Evolutionary conservation across 768 basidiomycete genomes (phyloP), one percentile per base, ranked within the genome.

Genomic region (Lactarius psammicola): DNA sequence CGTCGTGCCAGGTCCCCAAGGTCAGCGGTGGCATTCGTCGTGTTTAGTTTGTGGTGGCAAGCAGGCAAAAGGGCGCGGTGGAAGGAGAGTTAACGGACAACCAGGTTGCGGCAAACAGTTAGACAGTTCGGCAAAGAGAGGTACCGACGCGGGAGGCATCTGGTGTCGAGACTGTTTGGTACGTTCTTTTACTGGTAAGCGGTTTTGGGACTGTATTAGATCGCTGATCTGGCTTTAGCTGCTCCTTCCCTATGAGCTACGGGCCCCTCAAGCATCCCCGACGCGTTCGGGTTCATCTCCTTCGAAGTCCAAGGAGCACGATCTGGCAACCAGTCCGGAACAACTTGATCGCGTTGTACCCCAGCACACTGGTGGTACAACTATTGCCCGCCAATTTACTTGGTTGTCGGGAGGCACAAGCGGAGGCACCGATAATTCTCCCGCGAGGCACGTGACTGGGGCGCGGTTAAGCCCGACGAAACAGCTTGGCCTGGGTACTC

Each of bases 111-210:
- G 90, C 11, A 94, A 94, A 78, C 85, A 82, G 68, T 75, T 94
- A 17, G 92, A 94, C 72, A 91, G 90, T 69, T 90, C 87, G 30
- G 92, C 92, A 15, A 93, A 89, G 76, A 82, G 79, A 36, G 90
- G 88, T 71, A 78, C 75, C 11, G 84, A 87, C 42, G 88, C 88
- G 0, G 82, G 63, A 11, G 63, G 84, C 15, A 84, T 92, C 33
- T 94, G 90, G 89, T 94, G 92, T 75, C 82, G 90, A 70, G 91
- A 92, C 75, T 94, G 92, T 74, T 78, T 87, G 72, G 92, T 93
- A 78, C 38, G 62, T 61, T 46, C 1, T 51, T 30, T 59, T 34
- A 54, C 53, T 36, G 20, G 13, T 30, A 38, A 11, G 44, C 7
- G 8, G 31, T 64, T 62, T 30, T 13, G 26, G 26, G 23, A 11